Conservation (phyloP, 768 basidiomycete species). For the Suillus brevipes region DNA sequence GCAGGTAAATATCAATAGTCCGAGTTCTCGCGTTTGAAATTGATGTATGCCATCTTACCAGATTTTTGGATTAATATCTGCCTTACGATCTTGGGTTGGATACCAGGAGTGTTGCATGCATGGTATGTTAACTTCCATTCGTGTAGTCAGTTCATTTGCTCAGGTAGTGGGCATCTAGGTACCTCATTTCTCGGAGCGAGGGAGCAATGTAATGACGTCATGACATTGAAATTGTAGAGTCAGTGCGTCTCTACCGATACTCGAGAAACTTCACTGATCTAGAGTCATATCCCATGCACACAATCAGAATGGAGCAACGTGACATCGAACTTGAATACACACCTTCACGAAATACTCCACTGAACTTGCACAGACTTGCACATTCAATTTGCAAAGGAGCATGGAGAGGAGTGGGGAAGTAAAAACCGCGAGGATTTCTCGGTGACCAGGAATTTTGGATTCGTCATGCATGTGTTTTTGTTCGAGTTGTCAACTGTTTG, state of each 20-base stretch:
- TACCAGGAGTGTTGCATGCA: conserved; percentile 53
- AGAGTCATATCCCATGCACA: no score
- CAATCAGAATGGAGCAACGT: no score
- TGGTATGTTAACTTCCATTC: conserved; percentile 34
- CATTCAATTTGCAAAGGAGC: no score
- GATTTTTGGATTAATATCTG: conserved; percentile 41
- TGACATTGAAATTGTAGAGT: background rate
- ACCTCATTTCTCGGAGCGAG: conserved; percentile 24
- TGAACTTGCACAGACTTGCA: no score
- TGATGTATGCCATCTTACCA: conserved; percentile 7
- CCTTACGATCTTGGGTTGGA: conserved; percentile 47
- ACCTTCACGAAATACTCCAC: background rate
- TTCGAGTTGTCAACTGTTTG: no score
- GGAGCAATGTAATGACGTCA: conserved; percentile 17
- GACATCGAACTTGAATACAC: background rate
- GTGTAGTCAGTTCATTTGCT: background rate
- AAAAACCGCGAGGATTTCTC: background rate
- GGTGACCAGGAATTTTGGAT: background rate
- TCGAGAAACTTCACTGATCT: background rate
- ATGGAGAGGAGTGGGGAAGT: background rate
- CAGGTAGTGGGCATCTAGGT: conserved; percentile 15
- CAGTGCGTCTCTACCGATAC: background rate
- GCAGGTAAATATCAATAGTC: conserved; percentile 18
- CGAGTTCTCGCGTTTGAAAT: background rate
- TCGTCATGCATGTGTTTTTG: background rate